A percentile compares a stretch with the other conserved stretches of the same genome.
Conservation (phyloP, 441 rosid genomes). For the Arabidopsis lyrata region DNA sequence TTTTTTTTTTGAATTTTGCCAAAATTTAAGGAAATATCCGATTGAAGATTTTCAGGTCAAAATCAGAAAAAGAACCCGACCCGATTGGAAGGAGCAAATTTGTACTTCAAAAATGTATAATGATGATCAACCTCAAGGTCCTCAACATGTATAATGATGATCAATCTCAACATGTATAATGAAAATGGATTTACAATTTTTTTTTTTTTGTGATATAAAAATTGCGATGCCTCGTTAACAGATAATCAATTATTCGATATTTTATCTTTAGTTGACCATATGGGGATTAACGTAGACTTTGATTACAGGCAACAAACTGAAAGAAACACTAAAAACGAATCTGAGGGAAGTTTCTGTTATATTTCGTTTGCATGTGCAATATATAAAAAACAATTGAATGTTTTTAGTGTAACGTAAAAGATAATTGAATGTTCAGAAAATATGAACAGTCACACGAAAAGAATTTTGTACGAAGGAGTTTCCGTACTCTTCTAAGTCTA, state of each 20-base stretch:
- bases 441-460: slow-evolving; percentile 25
- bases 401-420: slow-evolving; percentile 23
- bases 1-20: no score
- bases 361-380: slow-evolving; percentile 46
- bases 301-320: slow-evolving; percentile 26
- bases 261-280: slow-evolving; percentile 30
- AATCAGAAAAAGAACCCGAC: no score
- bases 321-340: slow-evolving; percentile 17
- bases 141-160: no score
- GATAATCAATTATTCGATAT: slow-evolving; percentile 3
- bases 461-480: slow-evolving; percentile 29
- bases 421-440: slow-evolving; percentile 27
- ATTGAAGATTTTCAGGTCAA: no score
- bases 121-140: no score
- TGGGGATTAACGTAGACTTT: slow-evolving; percentile 20
- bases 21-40: no score
- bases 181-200: slow-evolving; percentile 2
- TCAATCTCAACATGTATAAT: no score
- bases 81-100: no score
- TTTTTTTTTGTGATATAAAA: no score
- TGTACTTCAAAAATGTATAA: no score
- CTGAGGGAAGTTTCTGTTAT: slow-evolving; percentile 44
- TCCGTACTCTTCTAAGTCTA: slow-evolving; percentile 42
- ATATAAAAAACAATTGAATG: slow-evolving; percentile 25
- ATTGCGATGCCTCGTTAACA: slow-evolving; percentile 10